phyloP scores from a whole-genome alignment of 2,329 filamentous ascomycete species.

The Coniochaeta prunicola region DNA sequence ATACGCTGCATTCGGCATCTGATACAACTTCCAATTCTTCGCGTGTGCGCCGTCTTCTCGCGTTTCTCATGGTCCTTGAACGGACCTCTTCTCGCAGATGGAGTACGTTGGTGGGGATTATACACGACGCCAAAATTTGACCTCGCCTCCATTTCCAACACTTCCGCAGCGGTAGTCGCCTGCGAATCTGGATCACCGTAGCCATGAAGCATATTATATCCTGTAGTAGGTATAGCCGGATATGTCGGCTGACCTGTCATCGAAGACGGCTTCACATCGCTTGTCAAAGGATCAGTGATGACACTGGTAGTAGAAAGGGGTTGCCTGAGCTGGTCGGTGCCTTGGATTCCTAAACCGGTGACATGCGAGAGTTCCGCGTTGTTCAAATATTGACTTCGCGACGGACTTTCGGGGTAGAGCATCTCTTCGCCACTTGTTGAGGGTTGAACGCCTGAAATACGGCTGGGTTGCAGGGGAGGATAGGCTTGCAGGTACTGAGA shows the following conservation, averaged over 20 bases:
- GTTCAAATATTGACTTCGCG: slow-evolving; percentile 15
- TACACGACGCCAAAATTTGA: slow-evolving; percentile 24
- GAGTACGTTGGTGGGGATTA: slow-evolving; percentile 23
- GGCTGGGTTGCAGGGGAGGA: slow-evolving; percentile 27
- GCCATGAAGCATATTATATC: slow-evolving; percentile 8
- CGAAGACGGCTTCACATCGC: slow-evolving; percentile 3
- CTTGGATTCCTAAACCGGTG: slow-evolving; percentile 5
- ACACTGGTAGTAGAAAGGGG: slow-evolving; percentile 3
- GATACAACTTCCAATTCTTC: slow-evolving; percentile 52
- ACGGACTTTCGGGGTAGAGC: slow-evolving; percentile 27
- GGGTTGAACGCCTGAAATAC: slow-evolving; percentile 14
- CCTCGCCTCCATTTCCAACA: slow-evolving; percentile 7
- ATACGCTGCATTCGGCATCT: slow-evolving; percentile 56
- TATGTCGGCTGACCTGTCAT: slow-evolving; percentile 7
- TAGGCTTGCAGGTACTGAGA: slow-evolving; percentile 25
- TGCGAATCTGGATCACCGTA: slow-evolving; percentile 7
- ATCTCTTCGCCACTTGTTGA: slow-evolving; percentile 27
- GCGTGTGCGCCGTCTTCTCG: slow-evolving; percentile 47
- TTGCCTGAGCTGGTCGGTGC: slow-evolving; percentile 4
- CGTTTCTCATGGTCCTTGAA: slow-evolving; percentile 46
- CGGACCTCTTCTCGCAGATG: slow-evolving; percentile 38
- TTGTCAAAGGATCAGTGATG: slow-evolving; percentile 5
- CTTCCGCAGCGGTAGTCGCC: slow-evolving; percentile 7
- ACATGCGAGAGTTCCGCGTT: background rate
- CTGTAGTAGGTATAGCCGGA: slow-evolving; percentile 2